phyloP scores from a whole-genome alignment of 2,329 filamentous ascomycete species.

The Venturiaceae sp. region DNA sequence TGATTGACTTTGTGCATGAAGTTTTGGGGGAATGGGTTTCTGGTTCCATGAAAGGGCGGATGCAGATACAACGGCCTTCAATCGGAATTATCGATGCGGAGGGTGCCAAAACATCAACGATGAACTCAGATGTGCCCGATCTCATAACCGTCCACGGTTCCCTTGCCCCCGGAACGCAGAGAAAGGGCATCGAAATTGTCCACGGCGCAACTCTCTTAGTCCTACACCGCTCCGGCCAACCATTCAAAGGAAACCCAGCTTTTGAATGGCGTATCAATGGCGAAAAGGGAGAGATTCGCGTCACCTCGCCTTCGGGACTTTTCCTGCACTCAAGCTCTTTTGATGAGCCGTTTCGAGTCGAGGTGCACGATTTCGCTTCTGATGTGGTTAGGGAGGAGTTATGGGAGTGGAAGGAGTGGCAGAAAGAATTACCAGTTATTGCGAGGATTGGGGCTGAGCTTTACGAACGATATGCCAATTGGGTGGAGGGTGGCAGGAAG shows the following conservation, averaged over 20 bases:
- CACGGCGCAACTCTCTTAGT: constrained; percentile 30
- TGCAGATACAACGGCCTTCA: constrained; percentile 35
- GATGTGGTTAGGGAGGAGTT: neutral
- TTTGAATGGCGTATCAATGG: constrained; percentile 41
- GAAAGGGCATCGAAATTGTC: neutral
- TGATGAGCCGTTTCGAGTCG: constrained; percentile 22
- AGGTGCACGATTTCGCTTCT: neutral
- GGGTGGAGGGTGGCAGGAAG: neutral
- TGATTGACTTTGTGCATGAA: constrained; percentile 32
- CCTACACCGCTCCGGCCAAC: constrained; percentile 33
- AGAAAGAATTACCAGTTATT: neutral
- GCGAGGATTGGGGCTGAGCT: neutral
- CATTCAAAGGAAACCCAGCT: constrained; percentile 36
- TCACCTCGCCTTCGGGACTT: constrained; percentile 19
- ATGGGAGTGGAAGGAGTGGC: neutral
- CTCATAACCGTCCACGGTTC: constrained; percentile 25
- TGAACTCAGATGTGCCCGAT: constrained; percentile 32
- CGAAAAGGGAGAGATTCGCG: constrained; percentile 21
- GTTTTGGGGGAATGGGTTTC: constrained; percentile 9
- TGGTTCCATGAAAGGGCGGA: constrained; percentile 22
- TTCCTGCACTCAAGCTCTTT: constrained; percentile 46
- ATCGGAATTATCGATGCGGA: constrained; percentile 26
- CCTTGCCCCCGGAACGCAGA: constrained; percentile 14
- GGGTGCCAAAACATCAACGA: constrained; percentile 20
- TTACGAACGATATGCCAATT: neutral